Conservation (phyloP, 495 filamentous ascomycete genomes). For the Platismatia glauca region DNA sequence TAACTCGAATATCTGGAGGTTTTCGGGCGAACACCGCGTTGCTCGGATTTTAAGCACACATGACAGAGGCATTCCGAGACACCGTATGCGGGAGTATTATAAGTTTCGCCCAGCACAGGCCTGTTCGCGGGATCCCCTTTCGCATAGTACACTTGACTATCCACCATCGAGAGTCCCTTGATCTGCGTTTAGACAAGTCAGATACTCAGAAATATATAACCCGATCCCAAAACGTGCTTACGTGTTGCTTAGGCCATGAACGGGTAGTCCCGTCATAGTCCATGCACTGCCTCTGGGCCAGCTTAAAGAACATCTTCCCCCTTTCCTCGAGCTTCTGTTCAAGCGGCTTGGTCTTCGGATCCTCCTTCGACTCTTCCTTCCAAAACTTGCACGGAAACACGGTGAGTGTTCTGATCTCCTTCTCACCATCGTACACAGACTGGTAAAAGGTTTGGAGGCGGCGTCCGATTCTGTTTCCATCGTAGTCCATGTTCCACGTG, state of each 20-base stretch:
- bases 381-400: constrained; percentile 8
- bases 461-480: constrained; percentile 10
- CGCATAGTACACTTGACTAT: background rate
- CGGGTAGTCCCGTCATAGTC: constrained; percentile 5
- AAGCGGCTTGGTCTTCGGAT: background rate
- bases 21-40: background rate
- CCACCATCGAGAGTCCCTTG: constrained; percentile 12
- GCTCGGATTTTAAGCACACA: constrained; percentile 6
- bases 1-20: constrained; percentile 9
- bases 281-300: constrained; percentile 9
- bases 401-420: constrained; percentile 7
- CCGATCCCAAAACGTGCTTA: background rate
- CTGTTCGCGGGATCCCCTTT: background rate
- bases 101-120: background rate
- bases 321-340: background rate
- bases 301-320: constrained; percentile 4
- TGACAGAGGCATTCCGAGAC: constrained; percentile 3
- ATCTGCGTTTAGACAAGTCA: background rate
- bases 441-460: background rate
- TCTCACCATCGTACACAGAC: constrained; percentile 15
- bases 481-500: constrained; percentile 11
- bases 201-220: background rate
- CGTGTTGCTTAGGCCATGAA: background rate
- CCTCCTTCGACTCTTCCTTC: background rate
- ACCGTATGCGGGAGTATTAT: background rate